phyloP scores from a whole-genome alignment of 768 basidiomycete genomes.

The Russula lepida region DNA sequence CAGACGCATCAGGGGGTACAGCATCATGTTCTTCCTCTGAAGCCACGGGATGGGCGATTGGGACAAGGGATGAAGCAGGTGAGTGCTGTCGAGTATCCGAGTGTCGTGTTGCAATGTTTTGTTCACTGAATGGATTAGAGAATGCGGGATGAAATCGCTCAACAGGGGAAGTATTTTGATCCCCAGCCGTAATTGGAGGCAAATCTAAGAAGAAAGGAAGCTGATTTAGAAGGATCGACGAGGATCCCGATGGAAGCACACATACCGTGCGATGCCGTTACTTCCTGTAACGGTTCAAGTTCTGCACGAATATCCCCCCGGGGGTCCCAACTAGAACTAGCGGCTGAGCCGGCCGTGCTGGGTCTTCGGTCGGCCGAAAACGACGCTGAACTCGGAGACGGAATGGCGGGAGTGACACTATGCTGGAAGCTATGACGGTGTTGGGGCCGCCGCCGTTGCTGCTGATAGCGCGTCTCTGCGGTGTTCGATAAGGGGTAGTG shows the following conservation, averaged over 20 bases:
- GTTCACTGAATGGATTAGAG: constrained; percentile 13
- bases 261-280: constrained; percentile 8
- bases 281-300: constrained; percentile 3
- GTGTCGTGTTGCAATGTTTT: neutral
- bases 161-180: constrained; percentile 4
- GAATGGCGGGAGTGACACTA: neutral
- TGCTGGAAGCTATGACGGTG: constrained; percentile 14
- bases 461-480: constrained; percentile 5
- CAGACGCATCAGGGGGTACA: constrained; percentile 12
- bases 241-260: constrained; percentile 3
- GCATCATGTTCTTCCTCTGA: constrained; percentile 23
- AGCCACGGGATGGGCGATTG: constrained; percentile 14
- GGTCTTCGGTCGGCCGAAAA: constrained; percentile 15
- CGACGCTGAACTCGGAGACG: constrained; percentile 6
- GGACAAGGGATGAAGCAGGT: constrained; percentile 11
- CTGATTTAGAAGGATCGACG: constrained; percentile 15
- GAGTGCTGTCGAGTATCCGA: constrained; percentile 9
- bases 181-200: constrained; percentile 8
- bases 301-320: constrained; percentile 5
- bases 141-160: constrained; percentile 5
- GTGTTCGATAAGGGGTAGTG: constrained; percentile 1
- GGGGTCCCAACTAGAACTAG: constrained; percentile 17
- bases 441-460: neutral
- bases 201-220: constrained; percentile 12
- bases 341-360: constrained; percentile 15